These are phyloP conservation scores for Hevea brasiliensis DNA, from an alignment of 345 rosid species.

Conservation along the genomic window DNA sequence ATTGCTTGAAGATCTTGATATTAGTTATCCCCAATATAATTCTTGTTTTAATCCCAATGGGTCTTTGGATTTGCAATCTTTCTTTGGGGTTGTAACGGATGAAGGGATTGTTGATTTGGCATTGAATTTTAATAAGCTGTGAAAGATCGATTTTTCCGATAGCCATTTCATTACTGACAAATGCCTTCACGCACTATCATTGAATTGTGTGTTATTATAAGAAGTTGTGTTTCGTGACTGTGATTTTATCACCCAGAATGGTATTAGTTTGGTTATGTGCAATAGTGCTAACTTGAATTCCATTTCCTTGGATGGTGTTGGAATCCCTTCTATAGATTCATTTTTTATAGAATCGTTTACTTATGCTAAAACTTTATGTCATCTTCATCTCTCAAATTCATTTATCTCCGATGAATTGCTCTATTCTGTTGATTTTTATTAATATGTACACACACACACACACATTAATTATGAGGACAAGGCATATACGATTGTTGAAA, in stretches of 20 bases:
- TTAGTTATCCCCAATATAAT: no score
- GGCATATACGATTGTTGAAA: no score
- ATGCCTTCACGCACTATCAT: constrained; percentile 43
- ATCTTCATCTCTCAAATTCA: constrained; percentile 58
- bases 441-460: no score
- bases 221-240: constrained; percentile 56
- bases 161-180: constrained; percentile 59
- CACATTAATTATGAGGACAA: no score
- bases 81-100: constrained; percentile 42
- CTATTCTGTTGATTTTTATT: constrained; percentile 40
- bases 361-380: constrained; percentile 39
- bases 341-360: constrained; percentile 40
- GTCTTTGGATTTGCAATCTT: constrained; percentile 20
- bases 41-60: constrained; percentile 24
- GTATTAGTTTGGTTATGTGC: constrained; percentile 44
- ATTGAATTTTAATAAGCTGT: constrained; percentile 42
- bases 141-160: constrained; percentile 64
- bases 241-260: constrained; percentile 52
- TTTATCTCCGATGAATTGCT: constrained; percentile 56
- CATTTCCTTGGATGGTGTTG: constrained; percentile 41
- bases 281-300: constrained; percentile 38
- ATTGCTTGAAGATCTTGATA: no score
- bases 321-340: constrained; percentile 37
- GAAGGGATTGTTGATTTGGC: constrained; percentile 51
- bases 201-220: constrained; percentile 42